Evolutionary conservation across 371 early-diverging fungal genomes (phyloP), one percentile per base, ranked within the genome.

Genomic region (Rhizopus delemar): DNA sequence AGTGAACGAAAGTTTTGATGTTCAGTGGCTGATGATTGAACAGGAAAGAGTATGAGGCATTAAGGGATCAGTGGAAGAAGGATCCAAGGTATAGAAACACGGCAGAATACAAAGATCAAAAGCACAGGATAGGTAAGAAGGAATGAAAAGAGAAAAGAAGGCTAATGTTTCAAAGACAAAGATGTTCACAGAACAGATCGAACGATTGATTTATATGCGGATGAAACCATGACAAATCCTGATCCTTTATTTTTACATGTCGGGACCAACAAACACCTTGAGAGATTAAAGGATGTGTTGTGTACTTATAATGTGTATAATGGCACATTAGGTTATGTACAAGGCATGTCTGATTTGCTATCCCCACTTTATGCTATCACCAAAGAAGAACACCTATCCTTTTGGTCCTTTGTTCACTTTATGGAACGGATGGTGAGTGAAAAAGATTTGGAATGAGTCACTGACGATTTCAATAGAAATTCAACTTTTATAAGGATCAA

Each of bases 281-380:
- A 90, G 59, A 77, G 78, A 39, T 80, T 96, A 56, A 89, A 94
- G 60, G 85, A 89, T 62, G 85, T 96, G 35, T 68, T 96, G 41
- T 84, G 92, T 66, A 92, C 97, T 0, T 97, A 94, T 67, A 91
- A 94, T 56, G 79, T 89, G 41, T 87, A 62, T 50, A 71, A 80
- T 43, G 60, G 59, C 0, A 74, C 74, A 1, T 59, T 80, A 0
- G 95, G 94, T 6, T 97, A 97, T 68, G 98, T 96, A 0, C 98
- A 97, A 73, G 98, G 98, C 8, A 97, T 97, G 98, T 91, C 90
- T n/a, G 98, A 97, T 63, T 73, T 97, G 13, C 72, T 93, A 33
- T 86, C 96, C 5, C 96, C 96, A 2, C 66, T 96, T 4, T 89
- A 91, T 77, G 90, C 86, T 9, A 88, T 92, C 0, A 86, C 93